Evolutionary conservation across 2,329 filamentous ascomycete genomes (phyloP).

Genomic region (Pseudogymnoascus sp.): DNA sequence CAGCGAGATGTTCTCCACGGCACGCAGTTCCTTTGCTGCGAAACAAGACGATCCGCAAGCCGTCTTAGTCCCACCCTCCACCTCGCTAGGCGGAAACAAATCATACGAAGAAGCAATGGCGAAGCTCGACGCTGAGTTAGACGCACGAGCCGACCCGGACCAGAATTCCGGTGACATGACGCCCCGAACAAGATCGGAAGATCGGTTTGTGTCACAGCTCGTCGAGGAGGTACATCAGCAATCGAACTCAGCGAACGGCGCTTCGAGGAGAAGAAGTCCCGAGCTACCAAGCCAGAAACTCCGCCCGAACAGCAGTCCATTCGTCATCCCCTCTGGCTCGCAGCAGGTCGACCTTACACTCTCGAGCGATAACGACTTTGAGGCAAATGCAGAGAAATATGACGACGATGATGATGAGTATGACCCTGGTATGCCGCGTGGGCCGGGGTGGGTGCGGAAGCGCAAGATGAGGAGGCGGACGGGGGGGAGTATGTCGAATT

Average conservation of each 20-base stretch:
- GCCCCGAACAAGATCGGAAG: constrained; percentile 12
- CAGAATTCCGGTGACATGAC: constrained; percentile 19
- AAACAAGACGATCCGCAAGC: constrained; percentile 24
- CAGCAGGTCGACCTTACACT: constrained; percentile 33
- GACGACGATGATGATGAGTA: constrained; percentile 20
- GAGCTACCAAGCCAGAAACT: background rate
- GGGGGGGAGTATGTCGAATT: constrained; percentile 19
- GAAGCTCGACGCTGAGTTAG: constrained; percentile 29
- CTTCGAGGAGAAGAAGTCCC: background rate
- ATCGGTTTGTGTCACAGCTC: background rate
- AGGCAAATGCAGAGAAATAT: constrained; percentile 1
- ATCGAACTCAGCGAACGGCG: background rate
- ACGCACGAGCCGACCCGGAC: constrained; percentile 12
- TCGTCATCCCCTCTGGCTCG: constrained; percentile 30
- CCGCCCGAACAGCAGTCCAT: constrained; percentile 16
- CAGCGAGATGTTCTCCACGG: constrained; percentile 10
- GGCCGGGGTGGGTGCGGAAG: constrained; percentile 13
- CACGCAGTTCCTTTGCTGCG: constrained; percentile 21
- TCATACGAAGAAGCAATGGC: constrained; percentile 40
- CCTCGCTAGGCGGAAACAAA: constrained; percentile 21
- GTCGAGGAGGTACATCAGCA: background rate
- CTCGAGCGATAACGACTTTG: constrained; percentile 20
- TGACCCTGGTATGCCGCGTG: background rate
- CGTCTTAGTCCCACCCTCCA: background rate
- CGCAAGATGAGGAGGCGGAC: constrained; percentile 17